A percentile compares a stretch with the other conserved stretches of the same genome.
These are phyloP conservation scores for Lonicera japonica DNA, from an alignment of 129 eudicot species.

Conservation along the genomic window DNA sequence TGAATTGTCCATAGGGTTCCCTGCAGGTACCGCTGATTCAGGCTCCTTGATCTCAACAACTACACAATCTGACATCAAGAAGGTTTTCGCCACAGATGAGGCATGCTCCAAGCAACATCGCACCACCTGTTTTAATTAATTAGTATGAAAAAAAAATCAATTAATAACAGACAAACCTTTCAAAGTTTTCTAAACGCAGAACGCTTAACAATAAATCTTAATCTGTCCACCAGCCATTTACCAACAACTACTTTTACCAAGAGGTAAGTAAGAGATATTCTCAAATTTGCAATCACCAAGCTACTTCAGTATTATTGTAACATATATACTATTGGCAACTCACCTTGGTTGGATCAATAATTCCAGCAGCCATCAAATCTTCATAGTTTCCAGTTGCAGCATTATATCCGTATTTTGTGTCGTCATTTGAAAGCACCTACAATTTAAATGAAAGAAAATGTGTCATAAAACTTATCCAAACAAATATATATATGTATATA, in stretches of 20 bases:
- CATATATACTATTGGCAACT: background rate
- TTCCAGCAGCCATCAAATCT: constrained; percentile 63
- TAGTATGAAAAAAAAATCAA: too few relatives aligned
- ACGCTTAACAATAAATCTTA: too few relatives aligned
- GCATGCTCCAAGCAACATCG: constrained; percentile 93
- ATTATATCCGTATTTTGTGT: constrained; percentile 46
- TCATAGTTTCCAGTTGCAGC: constrained; percentile 56
- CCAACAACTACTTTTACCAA: too few relatives aligned
- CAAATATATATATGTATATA: too few relatives aligned
- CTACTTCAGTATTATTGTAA: too few relatives aligned
- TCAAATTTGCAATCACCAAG: too few relatives aligned
- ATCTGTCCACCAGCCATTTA: too few relatives aligned
- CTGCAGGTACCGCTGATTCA: constrained; percentile 48
- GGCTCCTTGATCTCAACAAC: constrained; percentile 95
- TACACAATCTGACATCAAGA: constrained; percentile 89
- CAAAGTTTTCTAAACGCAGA: too few relatives aligned
- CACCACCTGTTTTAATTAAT: constrained; percentile 43
- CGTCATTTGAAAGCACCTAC: constrained; percentile 40
- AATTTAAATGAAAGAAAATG: background rate
- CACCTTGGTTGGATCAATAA: constrained; percentile 65
- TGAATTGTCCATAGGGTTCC: constrained; percentile 84
- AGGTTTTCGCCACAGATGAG: constrained; percentile 80
- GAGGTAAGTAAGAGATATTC: too few relatives aligned
- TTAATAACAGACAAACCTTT: too few relatives aligned
- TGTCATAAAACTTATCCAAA: background rate